A percentile compares a stretch with the other conserved stretches of the same genome.
Evolutionary conservation across 2,329 filamentous ascomycete species (phyloP).

Genomic region (Lasiodiplodia sp.): DNA sequence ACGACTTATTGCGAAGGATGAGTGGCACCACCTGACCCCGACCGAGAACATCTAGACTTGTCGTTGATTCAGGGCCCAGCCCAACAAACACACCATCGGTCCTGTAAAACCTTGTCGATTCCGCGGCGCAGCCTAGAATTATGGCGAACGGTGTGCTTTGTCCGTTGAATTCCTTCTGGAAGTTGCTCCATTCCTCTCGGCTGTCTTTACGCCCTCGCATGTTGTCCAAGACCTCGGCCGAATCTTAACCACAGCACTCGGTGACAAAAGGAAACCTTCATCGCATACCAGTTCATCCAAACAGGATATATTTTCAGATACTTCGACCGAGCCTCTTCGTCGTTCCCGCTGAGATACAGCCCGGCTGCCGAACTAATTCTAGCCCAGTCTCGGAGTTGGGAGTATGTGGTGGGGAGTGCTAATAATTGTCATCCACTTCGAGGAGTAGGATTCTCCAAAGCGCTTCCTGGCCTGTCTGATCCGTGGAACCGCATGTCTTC

Average conservation of each 20-base stretch:
- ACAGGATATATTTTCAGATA: background rate
- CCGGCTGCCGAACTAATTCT: background rate
- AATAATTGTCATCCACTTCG: background rate
- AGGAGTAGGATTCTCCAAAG: constrained; percentile 5
- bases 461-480: background rate
- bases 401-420: background rate
- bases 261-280: background rate
- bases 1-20: background rate
- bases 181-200: background rate
- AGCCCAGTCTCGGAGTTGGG: background rate
- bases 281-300: background rate
- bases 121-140: background rate
- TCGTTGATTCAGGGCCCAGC: background rate
- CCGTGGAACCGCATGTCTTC: background rate
- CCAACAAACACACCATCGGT: background rate
- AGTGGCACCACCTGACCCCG: constrained; percentile 15
- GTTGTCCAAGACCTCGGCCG: no score
- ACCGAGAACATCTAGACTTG: background rate
- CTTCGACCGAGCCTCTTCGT: background rate
- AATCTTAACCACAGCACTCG: background rate
- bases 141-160: background rate
- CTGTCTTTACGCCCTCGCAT: no score
- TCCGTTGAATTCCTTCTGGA: background rate
- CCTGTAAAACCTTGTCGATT: background rate
- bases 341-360: background rate